phyloP scores from a whole-genome alignment of 495 filamentous ascomycete species.

The Aspergillus nidulans region DNA sequence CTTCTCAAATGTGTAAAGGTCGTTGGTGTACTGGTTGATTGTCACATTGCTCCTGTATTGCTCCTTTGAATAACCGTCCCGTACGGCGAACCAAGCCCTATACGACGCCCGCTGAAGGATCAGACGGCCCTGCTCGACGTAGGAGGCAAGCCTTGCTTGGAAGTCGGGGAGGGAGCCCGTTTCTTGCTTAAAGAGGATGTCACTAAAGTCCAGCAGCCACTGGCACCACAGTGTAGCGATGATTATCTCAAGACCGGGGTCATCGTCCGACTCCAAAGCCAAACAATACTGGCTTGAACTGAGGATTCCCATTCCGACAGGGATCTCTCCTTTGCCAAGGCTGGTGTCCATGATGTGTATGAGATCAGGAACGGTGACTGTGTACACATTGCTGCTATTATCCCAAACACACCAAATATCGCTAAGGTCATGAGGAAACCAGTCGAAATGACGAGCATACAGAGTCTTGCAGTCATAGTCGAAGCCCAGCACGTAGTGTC shows the following conservation, averaged over 20 bases:
- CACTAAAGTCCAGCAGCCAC: slow-evolving; percentile 30
- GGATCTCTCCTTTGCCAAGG: slow-evolving; percentile 7
- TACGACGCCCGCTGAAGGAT: slow-evolving; percentile 28
- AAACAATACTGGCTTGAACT: slow-evolving; percentile 15
- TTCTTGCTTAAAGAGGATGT: slow-evolving; percentile 20
- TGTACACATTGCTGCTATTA: slow-evolving; percentile 23
- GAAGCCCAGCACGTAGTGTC: slow-evolving; percentile 30
- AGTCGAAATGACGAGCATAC: slow-evolving; percentile 28
- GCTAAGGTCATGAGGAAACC: slow-evolving; percentile 19
- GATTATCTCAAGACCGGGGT: slow-evolving; percentile 34
- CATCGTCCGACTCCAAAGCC: slow-evolving; percentile 12
- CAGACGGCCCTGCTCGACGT: slow-evolving; percentile 24
- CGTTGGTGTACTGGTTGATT: slow-evolving; percentile 20
- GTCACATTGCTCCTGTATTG: slow-evolving; percentile 12
- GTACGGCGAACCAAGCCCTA: slow-evolving; percentile 28
- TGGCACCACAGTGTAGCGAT: slow-evolving; percentile 32
- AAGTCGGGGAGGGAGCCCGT: slow-evolving; percentile 5
- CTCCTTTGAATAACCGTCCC: slow-evolving; percentile 16
- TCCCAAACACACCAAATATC: slow-evolving; percentile 29
- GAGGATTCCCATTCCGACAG: slow-evolving; percentile 16
- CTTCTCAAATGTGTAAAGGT: slow-evolving; percentile 22
- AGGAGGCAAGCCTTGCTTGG: slow-evolving; percentile 10
- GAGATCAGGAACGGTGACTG: slow-evolving; percentile 17
- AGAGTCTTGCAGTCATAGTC: slow-evolving; percentile 21
- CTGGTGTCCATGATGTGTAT: slow-evolving; percentile 11